A percentile compares a stretch with the other conserved stretches of the same genome.
phyloP scores from a whole-genome alignment of 1,139 yeast species.

The Zygosaccharomyces pseudobailii region DNA sequence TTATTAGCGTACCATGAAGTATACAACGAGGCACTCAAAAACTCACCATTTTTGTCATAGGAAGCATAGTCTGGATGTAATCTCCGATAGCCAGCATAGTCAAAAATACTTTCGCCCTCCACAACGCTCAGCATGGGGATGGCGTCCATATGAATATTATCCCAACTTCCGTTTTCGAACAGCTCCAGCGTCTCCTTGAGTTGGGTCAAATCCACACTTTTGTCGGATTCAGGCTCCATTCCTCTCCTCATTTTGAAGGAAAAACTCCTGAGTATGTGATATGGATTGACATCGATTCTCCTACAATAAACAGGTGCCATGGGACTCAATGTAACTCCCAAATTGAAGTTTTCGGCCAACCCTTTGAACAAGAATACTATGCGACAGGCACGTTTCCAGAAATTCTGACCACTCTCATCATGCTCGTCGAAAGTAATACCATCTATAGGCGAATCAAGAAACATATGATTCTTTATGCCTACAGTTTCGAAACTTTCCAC shows the following conservation, averaged over 20 bases:
- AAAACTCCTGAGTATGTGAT: slow-evolving; percentile 19
- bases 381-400: slow-evolving; percentile 33
- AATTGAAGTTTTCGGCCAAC: slow-evolving; percentile 23
- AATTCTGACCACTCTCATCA: slow-evolving; percentile 36
- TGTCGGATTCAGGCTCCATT: slow-evolving; percentile 3
- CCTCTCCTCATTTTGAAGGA: slow-evolving; percentile 22
- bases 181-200: slow-evolving; percentile 9
- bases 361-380: slow-evolving; percentile 29
- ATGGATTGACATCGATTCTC: slow-evolving; percentile 10
- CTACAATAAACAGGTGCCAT: slow-evolving; percentile 16
- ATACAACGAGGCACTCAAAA: slow-evolving; percentile 31
- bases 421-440: slow-evolving; percentile 48
- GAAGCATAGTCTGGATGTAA: slow-evolving; percentile 26
- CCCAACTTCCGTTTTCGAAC: slow-evolving; percentile 22
- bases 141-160: slow-evolving; percentile 19
- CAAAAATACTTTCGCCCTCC: slow-evolving; percentile 29
- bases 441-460: slow-evolving; percentile 58
- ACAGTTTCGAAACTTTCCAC: slow-evolving; percentile 49
- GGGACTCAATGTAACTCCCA: slow-evolving; percentile 21
- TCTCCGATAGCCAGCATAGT: slow-evolving; percentile 31
- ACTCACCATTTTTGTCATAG: slow-evolving; percentile 34
- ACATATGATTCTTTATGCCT: slow-evolving; percentile 55
- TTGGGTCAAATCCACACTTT: background rate
- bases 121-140: slow-evolving; percentile 26
- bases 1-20: slow-evolving; percentile 22